These are phyloP conservation scores for Arthrobotrys megalospora DNA, from an alignment of 2,329 filamentous ascomycete species.

Conservation along the genomic window DNA sequence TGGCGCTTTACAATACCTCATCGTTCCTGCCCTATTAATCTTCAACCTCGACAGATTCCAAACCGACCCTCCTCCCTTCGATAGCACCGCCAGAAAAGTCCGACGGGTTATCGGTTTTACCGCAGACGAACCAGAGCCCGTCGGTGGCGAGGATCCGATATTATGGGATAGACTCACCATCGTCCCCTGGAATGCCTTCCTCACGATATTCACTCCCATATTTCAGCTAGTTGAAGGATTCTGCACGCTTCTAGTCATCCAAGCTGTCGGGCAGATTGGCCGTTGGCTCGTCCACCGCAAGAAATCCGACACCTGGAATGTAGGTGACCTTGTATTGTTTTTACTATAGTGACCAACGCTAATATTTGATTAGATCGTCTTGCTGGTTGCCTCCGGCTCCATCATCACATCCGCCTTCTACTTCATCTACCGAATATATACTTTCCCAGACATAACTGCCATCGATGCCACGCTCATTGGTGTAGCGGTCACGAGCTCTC, in stretches of 20 bases:
- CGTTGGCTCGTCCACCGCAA: conserved; percentile 90
- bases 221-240: conserved; percentile 97
- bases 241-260: conserved; percentile 94
- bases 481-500: conserved; percentile 89
- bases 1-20: conserved; percentile 84
- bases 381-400: conserved; percentile 88
- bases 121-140: conserved; percentile 55
- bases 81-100: conserved; percentile 45
- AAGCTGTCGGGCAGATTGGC: conserved; percentile 93
- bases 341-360: neutral
- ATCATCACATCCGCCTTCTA: conserved; percentile 95
- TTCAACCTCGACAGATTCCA: conserved; percentile 97
- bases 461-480: conserved; percentile 93
- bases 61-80: conserved; percentile 74
- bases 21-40: conserved; percentile 88
- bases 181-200: conserved; percentile 87
- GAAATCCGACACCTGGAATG: conserved; percentile 94
- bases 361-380: conserved; percentile 76
- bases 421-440: conserved; percentile 94
- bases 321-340: conserved; percentile 70
- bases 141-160: conserved; percentile 59
- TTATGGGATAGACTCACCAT: conserved; percentile 84
- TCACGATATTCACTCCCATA: conserved; percentile 91
- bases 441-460: conserved; percentile 93
- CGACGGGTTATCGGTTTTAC: conserved; percentile 45